Evolutionary conservation across 441 rosid species (phyloP), one percentile per base, ranked within the genome.

Genomic region (Mallotus japonicus): DNA sequence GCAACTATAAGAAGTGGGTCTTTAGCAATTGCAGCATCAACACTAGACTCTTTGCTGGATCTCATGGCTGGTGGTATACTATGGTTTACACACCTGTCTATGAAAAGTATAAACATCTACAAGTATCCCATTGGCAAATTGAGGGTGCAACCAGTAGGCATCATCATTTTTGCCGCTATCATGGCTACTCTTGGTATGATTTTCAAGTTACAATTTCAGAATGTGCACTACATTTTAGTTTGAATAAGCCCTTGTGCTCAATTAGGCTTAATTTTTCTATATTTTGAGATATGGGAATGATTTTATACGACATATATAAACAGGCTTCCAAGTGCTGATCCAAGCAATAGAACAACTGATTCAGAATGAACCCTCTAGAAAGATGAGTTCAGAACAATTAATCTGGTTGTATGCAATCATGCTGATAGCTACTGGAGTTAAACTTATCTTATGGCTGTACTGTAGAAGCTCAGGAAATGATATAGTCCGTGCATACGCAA

Each of bases 41-140:
- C 98, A 13, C 78, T 94, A 20, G 98, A 94, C 77, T 94, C 97
- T 62, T 83, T 94, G 65, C 93, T 94, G 16, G 97, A 92, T 86
- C 88, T 94, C 54, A 85, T 94, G 95, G 96, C 97, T 3, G 98
- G 97, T 11, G 95, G 92, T 59, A 94, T 92, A 67, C 95, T 92
- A 58, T 94, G 97, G 97, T 88, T 89, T 83, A 85, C 97, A 24
- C 95, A 92, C 73, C 55, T 88, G 81, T 85, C 98, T 16, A 94
- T 94, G 98, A 92, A 87, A 78, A 90, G 65, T 76, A 84, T 85
- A 8, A 92, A 94, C 70, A 88, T 92, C 66, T 94, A 94, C 55
- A 88, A 88, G 73, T 92, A 92, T 63, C 98, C 98, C 2, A 92
- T 94, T 40, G 98, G 98, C 59, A 94, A 94, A 80, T 76, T 92